Percentiles rank a stretch among this genome's conserved stretches.
phyloP scores from a whole-genome alignment of 768 basidiomycete genomes.

The Tulasnella sp. region DNA sequence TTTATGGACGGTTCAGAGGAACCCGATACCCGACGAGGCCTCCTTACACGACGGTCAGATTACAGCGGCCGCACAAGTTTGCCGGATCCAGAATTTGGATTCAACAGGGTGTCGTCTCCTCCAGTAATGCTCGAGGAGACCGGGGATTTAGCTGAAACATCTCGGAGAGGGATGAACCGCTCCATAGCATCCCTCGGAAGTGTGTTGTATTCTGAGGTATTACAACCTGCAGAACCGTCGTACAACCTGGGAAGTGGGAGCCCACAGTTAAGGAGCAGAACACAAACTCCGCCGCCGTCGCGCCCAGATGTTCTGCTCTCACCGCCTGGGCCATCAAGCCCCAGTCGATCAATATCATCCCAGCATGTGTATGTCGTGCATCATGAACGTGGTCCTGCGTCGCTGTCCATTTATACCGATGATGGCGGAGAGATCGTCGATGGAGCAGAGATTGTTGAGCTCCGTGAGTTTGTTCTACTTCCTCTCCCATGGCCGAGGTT shows the following conservation, averaged over 20 bases:
- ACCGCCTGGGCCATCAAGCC: neutral
- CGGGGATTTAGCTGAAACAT: too few species aligned
- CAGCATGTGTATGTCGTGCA: constrained; percentile 12
- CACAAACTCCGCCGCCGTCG: neutral
- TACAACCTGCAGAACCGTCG: neutral
- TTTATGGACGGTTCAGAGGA: neutral
- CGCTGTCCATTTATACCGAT: constrained; percentile 7
- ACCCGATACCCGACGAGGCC: neutral
- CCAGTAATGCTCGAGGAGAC: too few species aligned
- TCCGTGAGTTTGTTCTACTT: constrained; percentile 1
- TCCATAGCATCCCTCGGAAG: neutral
- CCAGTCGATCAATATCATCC: neutral
- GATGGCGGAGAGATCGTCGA: neutral
- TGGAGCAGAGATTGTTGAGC: constrained; percentile 7
- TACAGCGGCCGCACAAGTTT: too few species aligned
- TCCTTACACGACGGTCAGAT: neutral
- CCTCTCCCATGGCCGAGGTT: neutral
- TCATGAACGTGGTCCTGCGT: constrained; percentile 6
- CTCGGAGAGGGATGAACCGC: too few species aligned
- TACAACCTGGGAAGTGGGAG: neutral
- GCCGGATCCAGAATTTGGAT: too few species aligned
- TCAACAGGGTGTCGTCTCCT: too few species aligned
- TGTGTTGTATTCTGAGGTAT: neutral
- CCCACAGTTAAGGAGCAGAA: neutral
- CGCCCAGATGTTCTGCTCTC: neutral